Conservation (phyloP, 192 early-diverging fungal genomes). For the Physocladia obscura region DNA sequence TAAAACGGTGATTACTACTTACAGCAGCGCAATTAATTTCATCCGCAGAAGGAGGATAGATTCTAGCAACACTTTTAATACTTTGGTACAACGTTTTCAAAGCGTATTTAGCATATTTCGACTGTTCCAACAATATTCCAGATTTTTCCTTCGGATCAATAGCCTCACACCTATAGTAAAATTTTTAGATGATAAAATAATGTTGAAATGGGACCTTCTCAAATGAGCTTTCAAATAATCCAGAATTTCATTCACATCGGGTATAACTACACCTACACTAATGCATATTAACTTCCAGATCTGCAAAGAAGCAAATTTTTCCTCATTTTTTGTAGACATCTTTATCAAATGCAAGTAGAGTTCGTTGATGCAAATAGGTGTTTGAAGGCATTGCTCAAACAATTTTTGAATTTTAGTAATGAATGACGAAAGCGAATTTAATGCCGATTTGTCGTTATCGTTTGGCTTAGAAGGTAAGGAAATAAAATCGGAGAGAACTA, state of each 20-base stretch:
- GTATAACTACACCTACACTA: constrained; percentile 37
- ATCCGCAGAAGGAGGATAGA: constrained; percentile 43
- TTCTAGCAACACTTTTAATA: constrained; percentile 20
- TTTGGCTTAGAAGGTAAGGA: too few relatives aligned
- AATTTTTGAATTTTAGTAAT: constrained; percentile 32
- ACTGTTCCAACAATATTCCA: constrained; percentile 36
- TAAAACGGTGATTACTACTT: not conserved
- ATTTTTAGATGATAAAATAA: constrained; percentile 4
- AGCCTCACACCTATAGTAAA: constrained; percentile 33
- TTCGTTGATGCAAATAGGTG: constrained; percentile 36
- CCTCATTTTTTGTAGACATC: constrained; percentile 40
- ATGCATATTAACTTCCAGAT: constrained; percentile 46
- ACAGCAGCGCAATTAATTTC: constrained; percentile 38
- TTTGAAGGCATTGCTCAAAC: constrained; percentile 36
- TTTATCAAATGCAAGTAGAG: constrained; percentile 52
- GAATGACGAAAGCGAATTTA: too few relatives aligned
- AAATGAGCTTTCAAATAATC: constrained; percentile 53
- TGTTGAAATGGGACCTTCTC: constrained; percentile 21
- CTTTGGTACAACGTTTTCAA: constrained; percentile 35
- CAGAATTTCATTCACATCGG: constrained; percentile 29
- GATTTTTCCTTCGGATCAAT: constrained; percentile 35
- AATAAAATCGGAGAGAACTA: too few relatives aligned
- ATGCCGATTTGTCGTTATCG: too few relatives aligned
- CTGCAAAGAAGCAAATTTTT: constrained; percentile 31
- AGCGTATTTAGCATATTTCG: constrained; percentile 43